A percentile compares a stretch with the other conserved stretches of the same genome.
Evolutionary conservation across 495 filamentous ascomycete genomes (phyloP).

Genomic region (Aspergillus mulundensis): DNA sequence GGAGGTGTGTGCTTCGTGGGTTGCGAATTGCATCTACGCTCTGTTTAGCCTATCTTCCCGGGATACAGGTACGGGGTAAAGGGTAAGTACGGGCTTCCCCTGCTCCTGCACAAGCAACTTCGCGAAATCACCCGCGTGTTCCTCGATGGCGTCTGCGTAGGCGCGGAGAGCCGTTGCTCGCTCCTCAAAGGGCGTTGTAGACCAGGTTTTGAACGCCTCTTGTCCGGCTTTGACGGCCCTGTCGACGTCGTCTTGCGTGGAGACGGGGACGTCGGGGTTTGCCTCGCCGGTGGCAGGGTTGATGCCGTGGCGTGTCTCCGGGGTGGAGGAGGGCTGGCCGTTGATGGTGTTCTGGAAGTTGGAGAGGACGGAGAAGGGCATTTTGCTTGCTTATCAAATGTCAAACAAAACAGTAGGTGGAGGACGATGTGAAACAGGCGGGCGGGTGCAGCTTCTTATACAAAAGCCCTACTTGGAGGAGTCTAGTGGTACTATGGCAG

Average conservation of each 20-base stretch:
- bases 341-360: constrained; percentile 41
- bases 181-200: constrained; percentile 37
- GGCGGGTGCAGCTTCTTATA: no score
- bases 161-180: constrained; percentile 48
- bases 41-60: no score
- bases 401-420: no score
- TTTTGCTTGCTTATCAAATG: background rate
- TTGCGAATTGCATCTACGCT: constrained; percentile 4
- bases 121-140: constrained; percentile 39
- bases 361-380: constrained; percentile 2
- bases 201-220: constrained; percentile 45
- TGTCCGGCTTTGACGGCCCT: constrained; percentile 40
- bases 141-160: constrained; percentile 39
- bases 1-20: background rate
- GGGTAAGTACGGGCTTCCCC: constrained; percentile 44
- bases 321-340: constrained; percentile 30
- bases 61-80: no score
- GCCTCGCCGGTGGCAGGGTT: constrained; percentile 40
- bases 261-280: constrained; percentile 52
- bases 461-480: no score
- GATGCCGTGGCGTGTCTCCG: constrained; percentile 4
- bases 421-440: no score
- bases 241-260: constrained; percentile 47
- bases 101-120: constrained; percentile 43
- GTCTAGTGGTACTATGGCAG: no score